A percentile compares a stretch with the other conserved stretches of the same genome.
Evolutionary conservation across 768 basidiomycete species (phyloP).

Genomic region (Suillus subalutaceus): DNA sequence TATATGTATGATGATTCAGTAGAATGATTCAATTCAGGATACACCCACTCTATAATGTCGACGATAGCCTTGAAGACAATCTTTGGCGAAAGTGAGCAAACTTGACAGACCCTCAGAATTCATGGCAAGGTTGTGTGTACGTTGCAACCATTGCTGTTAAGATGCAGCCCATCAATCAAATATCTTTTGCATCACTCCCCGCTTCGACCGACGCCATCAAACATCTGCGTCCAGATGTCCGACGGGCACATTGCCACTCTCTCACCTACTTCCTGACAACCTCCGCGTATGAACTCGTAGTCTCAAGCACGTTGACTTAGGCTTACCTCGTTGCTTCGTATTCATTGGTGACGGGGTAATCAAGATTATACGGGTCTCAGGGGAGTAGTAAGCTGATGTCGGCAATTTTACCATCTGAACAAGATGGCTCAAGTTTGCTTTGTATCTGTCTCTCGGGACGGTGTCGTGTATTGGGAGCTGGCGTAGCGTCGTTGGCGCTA

Average conservation of each 20-base stretch:
- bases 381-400: constrained; percentile 54
- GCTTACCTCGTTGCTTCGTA: constrained; percentile 51
- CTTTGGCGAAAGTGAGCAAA: constrained; percentile 37
- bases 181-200: constrained; percentile 54
- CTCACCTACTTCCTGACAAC: constrained; percentile 66
- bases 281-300: constrained; percentile 71
- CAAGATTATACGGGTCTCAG: constrained; percentile 72
- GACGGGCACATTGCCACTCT: constrained; percentile 51
- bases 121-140: constrained; percentile 40
- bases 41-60: constrained; percentile 53
- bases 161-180: constrained; percentile 79
- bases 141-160: constrained; percentile 71
- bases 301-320: constrained; percentile 53
- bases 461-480: constrained; percentile 65
- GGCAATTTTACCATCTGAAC: constrained; percentile 64
- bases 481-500: constrained; percentile 82
- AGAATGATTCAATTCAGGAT: constrained; percentile 66
- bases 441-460: constrained; percentile 71
- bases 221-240: constrained; percentile 75
- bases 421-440: constrained; percentile 63
- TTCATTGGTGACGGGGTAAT: constrained; percentile 87
- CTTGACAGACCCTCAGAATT: constrained; percentile 6
- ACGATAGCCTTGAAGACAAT: constrained; percentile 68
- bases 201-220: constrained; percentile 65
- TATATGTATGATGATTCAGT: constrained; percentile 21